A percentile compares a stretch with the other conserved stretches of the same genome.
These are phyloP conservation scores for Yamadazyma dushanensis DNA, from an alignment of 1,139 yeast genomes.

Conservation along the genomic window DNA sequence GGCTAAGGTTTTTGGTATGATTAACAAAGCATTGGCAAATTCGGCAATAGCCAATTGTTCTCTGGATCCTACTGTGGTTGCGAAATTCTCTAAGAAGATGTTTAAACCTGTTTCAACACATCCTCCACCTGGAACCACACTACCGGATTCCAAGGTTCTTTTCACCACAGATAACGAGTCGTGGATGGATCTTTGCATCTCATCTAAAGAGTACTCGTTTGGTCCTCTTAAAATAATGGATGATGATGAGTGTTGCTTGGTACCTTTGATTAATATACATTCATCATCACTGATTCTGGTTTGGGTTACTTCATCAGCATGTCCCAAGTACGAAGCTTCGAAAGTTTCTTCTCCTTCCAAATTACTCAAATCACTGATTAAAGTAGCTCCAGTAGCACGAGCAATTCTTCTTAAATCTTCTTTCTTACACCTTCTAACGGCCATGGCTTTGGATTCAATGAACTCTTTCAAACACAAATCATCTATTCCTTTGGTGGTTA, in stretches of 20 bases:
- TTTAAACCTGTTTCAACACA: slow-evolving; percentile 96
- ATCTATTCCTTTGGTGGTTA: slow-evolving; percentile 98
- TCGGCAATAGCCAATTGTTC: slow-evolving; percentile 98
- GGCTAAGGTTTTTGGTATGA: slow-evolving; percentile 96
- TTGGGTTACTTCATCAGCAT: slow-evolving; percentile 91
- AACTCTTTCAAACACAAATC: slow-evolving; percentile 94
- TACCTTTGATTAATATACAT: slow-evolving; percentile 91
- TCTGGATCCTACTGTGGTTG: slow-evolving; percentile 95
- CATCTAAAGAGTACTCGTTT: slow-evolving; percentile 93
- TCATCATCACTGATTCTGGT: slow-evolving; percentile 95
- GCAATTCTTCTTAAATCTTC: slow-evolving; percentile 97
- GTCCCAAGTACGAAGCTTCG: slow-evolving; percentile 82
- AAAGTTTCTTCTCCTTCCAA: slow-evolving; percentile 98
- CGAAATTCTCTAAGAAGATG: slow-evolving; percentile 93
- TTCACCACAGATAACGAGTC: slow-evolving; percentile 95
- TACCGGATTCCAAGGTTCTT: slow-evolving; percentile 92
- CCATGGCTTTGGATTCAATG: slow-evolving; percentile 95
- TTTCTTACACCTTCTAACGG: slow-evolving; percentile 95
- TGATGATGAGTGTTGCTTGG: slow-evolving; percentile 89
- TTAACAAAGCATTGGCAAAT: slow-evolving; percentile 85
- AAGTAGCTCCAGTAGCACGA: slow-evolving; percentile 95
- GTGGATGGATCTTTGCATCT: slow-evolving; percentile 96
- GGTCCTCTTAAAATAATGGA: slow-evolving; percentile 95
- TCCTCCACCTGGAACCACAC: slow-evolving; percentile 98
- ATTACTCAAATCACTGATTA: slow-evolving; percentile 83